These are phyloP conservation scores for Penicillium taxi DNA, from an alignment of 495 filamentous ascomycete genomes.

Conservation along the genomic window DNA sequence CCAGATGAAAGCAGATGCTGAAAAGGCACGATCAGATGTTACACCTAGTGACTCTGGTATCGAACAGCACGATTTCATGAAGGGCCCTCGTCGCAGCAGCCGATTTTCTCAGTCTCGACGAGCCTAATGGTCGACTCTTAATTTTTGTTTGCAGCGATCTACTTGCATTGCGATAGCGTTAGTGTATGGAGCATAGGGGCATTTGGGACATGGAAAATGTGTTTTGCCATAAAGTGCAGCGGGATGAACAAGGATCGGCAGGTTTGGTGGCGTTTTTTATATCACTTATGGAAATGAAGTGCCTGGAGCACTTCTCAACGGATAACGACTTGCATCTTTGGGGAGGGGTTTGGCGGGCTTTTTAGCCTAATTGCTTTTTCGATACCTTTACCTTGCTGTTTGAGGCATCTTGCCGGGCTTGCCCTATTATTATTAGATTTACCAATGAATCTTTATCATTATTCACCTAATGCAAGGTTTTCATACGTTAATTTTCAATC, in stretches of 20 bases:
- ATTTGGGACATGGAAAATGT: conserved; percentile 6
- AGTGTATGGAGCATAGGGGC: conserved; percentile 12
- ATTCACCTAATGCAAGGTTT: too few relatives aligned
- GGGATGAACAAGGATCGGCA: conserved; percentile 3
- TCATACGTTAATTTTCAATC: too few relatives aligned
- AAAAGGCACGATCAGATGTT: conserved; percentile 5
- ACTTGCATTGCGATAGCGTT: conserved; percentile 23
- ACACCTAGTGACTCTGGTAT: conserved; percentile 1
- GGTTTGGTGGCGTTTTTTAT: conserved; percentile 15
- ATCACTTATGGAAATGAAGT: conserved; percentile 15
- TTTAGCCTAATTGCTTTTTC: conserved; percentile 5
- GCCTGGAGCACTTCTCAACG: conserved; percentile 20
- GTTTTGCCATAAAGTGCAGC: conserved; percentile 14
- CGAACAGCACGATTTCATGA: conserved; percentile 3
- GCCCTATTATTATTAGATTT: too few relatives aligned
- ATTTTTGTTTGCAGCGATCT: conserved; percentile 14
- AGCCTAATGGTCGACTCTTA: neutral
- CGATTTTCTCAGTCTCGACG: conserved; percentile 15
- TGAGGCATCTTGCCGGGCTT: too few relatives aligned
- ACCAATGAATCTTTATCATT: too few relatives aligned
- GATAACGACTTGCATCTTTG: conserved; percentile 15
- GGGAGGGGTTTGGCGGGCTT: conserved; percentile 8
- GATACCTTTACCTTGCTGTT: too few relatives aligned
- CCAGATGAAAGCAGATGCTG: conserved; percentile 15
- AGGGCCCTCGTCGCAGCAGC: conserved; percentile 16